Percentiles rank a stretch among this genome's conserved stretches.
Evolutionary conservation across 2,329 filamentous ascomycete genomes (phyloP).

Genomic region (Claviceps humidiphila): DNA sequence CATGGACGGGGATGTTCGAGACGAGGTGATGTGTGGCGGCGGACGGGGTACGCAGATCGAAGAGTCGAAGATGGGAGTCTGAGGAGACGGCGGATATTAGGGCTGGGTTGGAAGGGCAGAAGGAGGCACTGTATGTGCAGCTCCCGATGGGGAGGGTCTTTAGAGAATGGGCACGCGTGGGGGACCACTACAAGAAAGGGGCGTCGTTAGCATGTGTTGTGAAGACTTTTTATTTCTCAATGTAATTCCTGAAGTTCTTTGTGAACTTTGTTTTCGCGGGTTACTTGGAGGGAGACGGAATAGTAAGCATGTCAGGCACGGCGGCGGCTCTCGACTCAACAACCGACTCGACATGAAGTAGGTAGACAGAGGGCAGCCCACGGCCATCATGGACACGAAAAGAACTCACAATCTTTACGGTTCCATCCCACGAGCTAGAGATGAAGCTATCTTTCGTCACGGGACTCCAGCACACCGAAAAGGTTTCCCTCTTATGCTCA

Average conservation of each 20-base stretch:
- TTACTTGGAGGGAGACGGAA: neutral
- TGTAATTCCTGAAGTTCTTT: too few relatives aligned
- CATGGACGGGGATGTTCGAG: conserved; percentile 71
- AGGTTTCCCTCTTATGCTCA: conserved; percentile 87
- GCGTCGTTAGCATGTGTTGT: neutral
- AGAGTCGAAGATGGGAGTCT: conserved; percentile 80
- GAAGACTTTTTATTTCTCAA: neutral
- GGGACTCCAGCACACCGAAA: conserved; percentile 85
- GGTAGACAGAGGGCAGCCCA: too few relatives aligned
- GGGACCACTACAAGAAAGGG: conserved; percentile 56
- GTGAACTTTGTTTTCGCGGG: too few relatives aligned
- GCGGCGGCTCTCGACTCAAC: neutral
- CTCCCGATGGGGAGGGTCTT: conserved; percentile 80
- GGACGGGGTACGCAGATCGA: conserved; percentile 78
- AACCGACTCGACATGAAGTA: neutral
- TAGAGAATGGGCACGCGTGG: conserved; percentile 59
- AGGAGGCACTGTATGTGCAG: conserved; percentile 89
- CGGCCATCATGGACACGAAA: neutral
- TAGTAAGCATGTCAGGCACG: too few relatives aligned
- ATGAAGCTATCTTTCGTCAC: conserved; percentile 83
- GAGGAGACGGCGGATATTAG: conserved; percentile 78
- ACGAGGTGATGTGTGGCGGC: conserved; percentile 81
- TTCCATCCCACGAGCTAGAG: conserved; percentile 91
- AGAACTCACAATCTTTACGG: conserved; percentile 62
- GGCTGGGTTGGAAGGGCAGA: conserved; percentile 75